Conservation (phyloP, 2,329 filamentous ascomycete species). For the Dendryphion nanum region DNA sequence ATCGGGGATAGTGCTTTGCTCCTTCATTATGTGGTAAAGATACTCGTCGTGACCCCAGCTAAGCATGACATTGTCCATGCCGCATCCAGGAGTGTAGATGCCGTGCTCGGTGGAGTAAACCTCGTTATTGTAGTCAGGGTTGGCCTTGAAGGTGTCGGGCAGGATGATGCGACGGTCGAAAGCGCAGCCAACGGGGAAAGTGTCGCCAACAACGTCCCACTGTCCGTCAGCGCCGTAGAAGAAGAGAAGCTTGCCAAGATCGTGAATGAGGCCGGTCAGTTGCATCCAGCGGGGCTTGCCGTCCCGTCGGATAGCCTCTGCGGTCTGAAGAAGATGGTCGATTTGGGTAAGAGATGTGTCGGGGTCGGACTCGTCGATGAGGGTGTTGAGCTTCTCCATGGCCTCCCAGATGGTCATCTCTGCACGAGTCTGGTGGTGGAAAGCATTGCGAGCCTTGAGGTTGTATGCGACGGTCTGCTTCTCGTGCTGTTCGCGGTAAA, state of each 20-base stretch:
- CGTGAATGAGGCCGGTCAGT: conserved; percentile 73
- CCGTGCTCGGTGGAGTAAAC: conserved; percentile 75
- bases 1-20: conserved; percentile 72
- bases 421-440: conserved; percentile 65
- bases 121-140: conserved; percentile 70
- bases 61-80: conserved; percentile 84
- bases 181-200: conserved; percentile 74
- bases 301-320: conserved; percentile 84
- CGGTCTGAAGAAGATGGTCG: conserved; percentile 83
- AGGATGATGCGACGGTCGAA: conserved; percentile 79
- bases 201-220: conserved; percentile 91
- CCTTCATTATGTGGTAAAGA: conserved; percentile 81
- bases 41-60: conserved; percentile 90
- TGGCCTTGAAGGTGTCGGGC: conserved; percentile 70
- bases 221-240: conserved; percentile 82
- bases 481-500: conserved; percentile 72
- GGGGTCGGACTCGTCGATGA: conserved; percentile 88
- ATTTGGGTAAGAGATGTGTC: conserved; percentile 87
- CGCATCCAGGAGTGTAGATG: conserved; percentile 77
- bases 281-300: conserved; percentile 83
- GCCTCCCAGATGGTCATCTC: conserved; percentile 88
- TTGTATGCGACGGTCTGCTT: conserved; percentile 83
- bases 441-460: conserved; percentile 71
- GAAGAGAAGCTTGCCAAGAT: conserved; percentile 76
- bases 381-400: conserved; percentile 87